Evolutionary conservation across 2,329 filamentous ascomycete species (phyloP).

Genomic region (Alternaria sp.): DNA sequence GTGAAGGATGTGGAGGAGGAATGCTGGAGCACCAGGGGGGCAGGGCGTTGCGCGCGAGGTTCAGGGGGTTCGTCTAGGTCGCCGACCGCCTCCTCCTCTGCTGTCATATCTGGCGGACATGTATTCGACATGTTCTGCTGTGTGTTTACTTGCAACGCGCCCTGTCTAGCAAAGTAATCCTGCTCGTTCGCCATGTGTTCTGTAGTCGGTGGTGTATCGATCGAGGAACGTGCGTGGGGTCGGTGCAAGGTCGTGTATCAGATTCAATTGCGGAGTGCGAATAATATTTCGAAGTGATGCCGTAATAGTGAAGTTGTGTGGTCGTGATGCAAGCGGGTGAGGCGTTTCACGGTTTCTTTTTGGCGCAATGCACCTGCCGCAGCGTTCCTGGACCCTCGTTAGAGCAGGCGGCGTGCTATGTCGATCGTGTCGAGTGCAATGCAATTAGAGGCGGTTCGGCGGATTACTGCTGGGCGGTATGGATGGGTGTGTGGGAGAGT

Average conservation of each 20-base stretch:
- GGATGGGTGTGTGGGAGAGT: constrained; percentile 21
- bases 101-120: constrained; percentile 27
- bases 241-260: not conserved
- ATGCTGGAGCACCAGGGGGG: constrained; percentile 45
- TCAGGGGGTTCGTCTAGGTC: constrained; percentile 93
- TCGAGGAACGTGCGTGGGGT: not conserved
- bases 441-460: constrained; percentile 7
- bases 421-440: constrained; percentile 4
- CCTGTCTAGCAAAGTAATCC: constrained; percentile 30
- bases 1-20: constrained; percentile 52
- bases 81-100: constrained; percentile 69
- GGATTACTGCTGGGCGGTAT: constrained; percentile 14
- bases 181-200: constrained; percentile 45
- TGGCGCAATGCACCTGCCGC: not conserved
- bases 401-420: constrained; percentile 11
- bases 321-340: not conserved
- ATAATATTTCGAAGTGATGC: not conserved
- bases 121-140: constrained; percentile 34
- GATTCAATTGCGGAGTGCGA: not conserved
- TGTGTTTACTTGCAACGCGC: constrained; percentile 38
- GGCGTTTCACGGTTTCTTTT: not conserved
- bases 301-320: not conserved
- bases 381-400: constrained; percentile 1
- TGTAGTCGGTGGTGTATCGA: not conserved
- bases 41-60: constrained; percentile 58